phyloP scores from a whole-genome alignment of 108 stramenopile genomes.

The Cyclostephanos invisitatus region DNA sequence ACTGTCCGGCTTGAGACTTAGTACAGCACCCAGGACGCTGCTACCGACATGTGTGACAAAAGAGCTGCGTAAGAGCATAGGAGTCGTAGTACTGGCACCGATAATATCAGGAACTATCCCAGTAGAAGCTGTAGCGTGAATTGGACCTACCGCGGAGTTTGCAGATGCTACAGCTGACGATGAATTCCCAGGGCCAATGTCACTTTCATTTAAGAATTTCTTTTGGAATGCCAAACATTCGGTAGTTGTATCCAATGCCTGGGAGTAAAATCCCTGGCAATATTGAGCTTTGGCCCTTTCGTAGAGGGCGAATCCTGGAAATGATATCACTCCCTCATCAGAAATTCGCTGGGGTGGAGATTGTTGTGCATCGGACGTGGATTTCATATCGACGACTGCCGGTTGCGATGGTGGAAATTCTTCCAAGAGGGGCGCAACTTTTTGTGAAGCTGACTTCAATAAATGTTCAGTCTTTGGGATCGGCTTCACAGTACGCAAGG shows the following conservation, averaged over 20 bases:
- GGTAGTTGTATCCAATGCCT: slow-evolving; percentile 47
- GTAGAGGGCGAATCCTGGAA: slow-evolving; percentile 49
- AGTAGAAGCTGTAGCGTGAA: not conserved
- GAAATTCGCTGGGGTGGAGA: slow-evolving; percentile 2
- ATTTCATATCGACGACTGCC: not conserved
- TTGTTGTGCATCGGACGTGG: slow-evolving; percentile 8
- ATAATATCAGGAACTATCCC: slow-evolving; percentile 8
- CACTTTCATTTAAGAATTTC: slow-evolving; percentile 9
- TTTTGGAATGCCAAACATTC: slow-evolving; percentile 49
- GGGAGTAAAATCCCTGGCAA: slow-evolving; percentile 27
- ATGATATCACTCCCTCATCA: slow-evolving; percentile 7
- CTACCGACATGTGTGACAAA: slow-evolving; percentile 20
- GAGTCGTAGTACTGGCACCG: slow-evolving; percentile 11
- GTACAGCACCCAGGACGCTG: slow-evolving; percentile 23
- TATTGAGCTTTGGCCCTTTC: slow-evolving; percentile 38
- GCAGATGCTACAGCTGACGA: not conserved
- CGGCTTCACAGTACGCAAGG: not conserved
- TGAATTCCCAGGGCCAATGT: not conserved
- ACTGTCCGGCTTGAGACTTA: slow-evolving; percentile 17
- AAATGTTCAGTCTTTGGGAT: not conserved
- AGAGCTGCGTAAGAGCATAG: slow-evolving; percentile 12
- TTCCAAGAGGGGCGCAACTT: not conserved
- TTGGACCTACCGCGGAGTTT: slow-evolving; percentile 1
- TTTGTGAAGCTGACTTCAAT: not conserved
- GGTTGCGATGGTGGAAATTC: slow-evolving; percentile 1